A percentile compares a stretch with the other conserved stretches of the same genome.
Evolutionary conservation across 1,284 basidiomycete genomes (phyloP).

Genomic region (Ustilago hordei): DNA sequence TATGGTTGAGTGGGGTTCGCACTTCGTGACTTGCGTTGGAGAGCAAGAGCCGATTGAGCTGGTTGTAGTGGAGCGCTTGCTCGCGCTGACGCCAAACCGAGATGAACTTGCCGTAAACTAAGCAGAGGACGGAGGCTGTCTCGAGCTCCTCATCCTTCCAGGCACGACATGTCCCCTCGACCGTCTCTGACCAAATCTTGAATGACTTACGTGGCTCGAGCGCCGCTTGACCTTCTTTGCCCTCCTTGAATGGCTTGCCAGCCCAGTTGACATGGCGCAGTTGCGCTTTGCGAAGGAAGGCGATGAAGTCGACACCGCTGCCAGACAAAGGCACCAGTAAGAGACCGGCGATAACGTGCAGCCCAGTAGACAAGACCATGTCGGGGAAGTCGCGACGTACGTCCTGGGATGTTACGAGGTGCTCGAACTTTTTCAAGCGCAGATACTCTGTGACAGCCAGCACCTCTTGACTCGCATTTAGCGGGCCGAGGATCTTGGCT

Average conservation of each 20-base stretch:
- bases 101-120: conserved; percentile 87
- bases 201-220: conserved; percentile 65
- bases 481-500: conserved; percentile 79
- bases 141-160: conserved; percentile 91
- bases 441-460: conserved; percentile 86
- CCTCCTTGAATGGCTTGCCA: conserved; percentile 76
- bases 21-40: conserved; percentile 92
- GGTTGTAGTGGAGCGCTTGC: conserved; percentile 80
- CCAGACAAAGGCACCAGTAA: conserved; percentile 77
- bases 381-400: conserved; percentile 82
- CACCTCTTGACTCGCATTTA: conserved; percentile 85
- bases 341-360: conserved; percentile 82
- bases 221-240: conserved; percentile 50
- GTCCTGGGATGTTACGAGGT: conserved; percentile 73
- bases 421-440: conserved; percentile 76
- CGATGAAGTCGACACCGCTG: conserved; percentile 75
- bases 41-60: conserved; percentile 81
- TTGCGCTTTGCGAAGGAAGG: conserved; percentile 83
- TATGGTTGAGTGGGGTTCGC: conserved; percentile 69
- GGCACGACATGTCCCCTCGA: conserved; percentile 78
- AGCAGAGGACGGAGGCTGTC: conserved; percentile 84
- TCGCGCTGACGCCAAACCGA: conserved; percentile 91
- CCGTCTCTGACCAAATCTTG: conserved; percentile 80
- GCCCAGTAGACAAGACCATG: conserved; percentile 77
- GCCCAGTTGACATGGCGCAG: conserved; percentile 70